Conservation (phyloP, 345 rosid species). For the Aegle marmelos region DNA sequence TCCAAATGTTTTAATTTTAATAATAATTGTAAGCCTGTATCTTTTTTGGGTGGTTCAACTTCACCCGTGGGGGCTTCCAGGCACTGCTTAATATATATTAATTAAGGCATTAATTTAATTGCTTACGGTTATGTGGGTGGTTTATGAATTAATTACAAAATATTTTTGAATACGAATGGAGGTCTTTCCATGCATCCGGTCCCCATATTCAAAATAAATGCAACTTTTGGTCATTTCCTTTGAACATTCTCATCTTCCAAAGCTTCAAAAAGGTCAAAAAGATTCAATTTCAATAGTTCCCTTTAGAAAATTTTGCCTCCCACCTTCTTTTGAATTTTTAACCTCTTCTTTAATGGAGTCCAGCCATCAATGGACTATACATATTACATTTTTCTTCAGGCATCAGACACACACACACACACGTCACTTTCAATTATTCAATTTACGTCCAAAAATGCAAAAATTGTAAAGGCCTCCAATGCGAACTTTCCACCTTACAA, state of each 20-base stretch:
- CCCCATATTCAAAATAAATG: slow-evolving; percentile 7
- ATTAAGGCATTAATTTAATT: too few species aligned
- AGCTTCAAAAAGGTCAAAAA: slow-evolving; percentile 36
- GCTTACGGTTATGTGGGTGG: background rate
- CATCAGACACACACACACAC: background rate
- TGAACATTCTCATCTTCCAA: slow-evolving; percentile 5
- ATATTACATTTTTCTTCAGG: background rate
- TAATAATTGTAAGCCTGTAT: background rate
- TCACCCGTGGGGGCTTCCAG: background rate
- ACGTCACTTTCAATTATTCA: background rate
- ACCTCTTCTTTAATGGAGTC: background rate
- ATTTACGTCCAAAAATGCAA: too few species aligned
- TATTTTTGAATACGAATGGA: background rate
- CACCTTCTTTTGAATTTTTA: slow-evolving; percentile 17
- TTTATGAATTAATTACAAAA: background rate
- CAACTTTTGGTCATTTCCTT: slow-evolving; percentile 23
- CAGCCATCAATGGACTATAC: background rate
- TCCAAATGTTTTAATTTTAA: too few species aligned
- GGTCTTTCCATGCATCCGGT: background rate
- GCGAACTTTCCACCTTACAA: too few species aligned
- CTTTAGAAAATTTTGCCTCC: slow-evolving; percentile 21
- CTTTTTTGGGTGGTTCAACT: background rate
- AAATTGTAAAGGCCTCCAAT: too few species aligned
- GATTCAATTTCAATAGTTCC: slow-evolving; percentile 7
- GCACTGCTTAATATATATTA: too few species aligned